Evolutionary conservation across 2,329 filamentous ascomycete species (phyloP), one percentile per base, ranked within the genome.

Genomic region (Beauveria varroae): DNA sequence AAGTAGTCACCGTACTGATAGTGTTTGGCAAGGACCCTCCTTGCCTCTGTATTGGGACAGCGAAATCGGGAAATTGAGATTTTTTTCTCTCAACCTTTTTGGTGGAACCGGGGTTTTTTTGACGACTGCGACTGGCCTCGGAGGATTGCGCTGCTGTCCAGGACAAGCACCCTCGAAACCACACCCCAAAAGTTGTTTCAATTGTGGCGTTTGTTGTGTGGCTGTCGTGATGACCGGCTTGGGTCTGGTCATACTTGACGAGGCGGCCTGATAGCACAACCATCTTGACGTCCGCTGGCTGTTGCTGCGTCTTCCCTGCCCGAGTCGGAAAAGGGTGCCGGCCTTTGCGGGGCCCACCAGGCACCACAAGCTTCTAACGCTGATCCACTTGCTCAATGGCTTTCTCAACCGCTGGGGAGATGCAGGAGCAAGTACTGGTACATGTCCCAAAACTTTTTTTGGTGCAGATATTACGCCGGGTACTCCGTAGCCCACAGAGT

Each of bases 391-490:
- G 56, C 56, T 52, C 61, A 62, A 56, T 62, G 55, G 56, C 56
- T 52, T 60, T 60, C 62, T 63, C 62, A 63, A 63, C 62, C 51
- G 62, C 62, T 63, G 62, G 62, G 62, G 62, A 51, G 46, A 55
- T 46, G 26, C 37, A 20, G 28, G 16, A n/a, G 28, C 34, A 64
- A 44, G 63, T 64, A 64, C 63, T 50, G 44, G 63, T 64, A 64
- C 63, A 37, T 63, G 47, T 56, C 58, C 61, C 63, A 63, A 63
- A 61, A 51, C 58, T 63, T 64, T 63, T 63, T 61, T 51, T 53
- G 22, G 52, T 24, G 40, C n/a, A 51, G 58, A 40, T 49, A 47
- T 34, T 6, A 10, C 28, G 14, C 37, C 30, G 26, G 37, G 16
- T 30, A 20, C 50, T 22, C 30, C 5, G n/a, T 34, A 52, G 50